These are phyloP conservation scores for Nadsonia starkeyi-henricii DNA, from an alignment of 1,139 yeast genomes.

Conservation along the genomic window DNA sequence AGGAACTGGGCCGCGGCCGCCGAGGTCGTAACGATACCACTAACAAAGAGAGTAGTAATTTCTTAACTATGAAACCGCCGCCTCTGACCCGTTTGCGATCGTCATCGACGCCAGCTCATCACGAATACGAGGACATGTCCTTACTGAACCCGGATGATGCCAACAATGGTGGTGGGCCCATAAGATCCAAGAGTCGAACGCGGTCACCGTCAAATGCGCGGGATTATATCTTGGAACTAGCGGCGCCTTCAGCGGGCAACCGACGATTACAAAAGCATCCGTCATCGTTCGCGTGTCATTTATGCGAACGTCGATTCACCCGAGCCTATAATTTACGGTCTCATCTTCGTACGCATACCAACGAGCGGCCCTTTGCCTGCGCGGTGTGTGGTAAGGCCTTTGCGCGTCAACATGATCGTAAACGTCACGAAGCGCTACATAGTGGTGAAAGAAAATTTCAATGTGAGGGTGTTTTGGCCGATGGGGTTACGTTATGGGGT, in stretches of 20 bases:
- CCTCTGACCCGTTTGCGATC: background rate
- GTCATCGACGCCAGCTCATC: background rate
- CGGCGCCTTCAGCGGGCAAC: slow-evolving; percentile 23
- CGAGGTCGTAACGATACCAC: too few relatives aligned
- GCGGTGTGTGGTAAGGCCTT: slow-evolving; percentile 83
- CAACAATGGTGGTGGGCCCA: background rate
- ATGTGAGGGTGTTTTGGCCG: slow-evolving; percentile 60
- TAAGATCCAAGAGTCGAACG: slow-evolving; percentile 1
- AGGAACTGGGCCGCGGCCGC: too few relatives aligned
- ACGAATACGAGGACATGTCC: too few relatives aligned
- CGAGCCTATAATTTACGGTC: slow-evolving; percentile 87
- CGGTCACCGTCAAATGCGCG: slow-evolving; percentile 17
- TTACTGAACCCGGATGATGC: too few relatives aligned
- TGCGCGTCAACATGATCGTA: slow-evolving; percentile 90
- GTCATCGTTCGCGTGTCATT: slow-evolving; percentile 64
- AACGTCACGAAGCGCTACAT: slow-evolving; percentile 87
- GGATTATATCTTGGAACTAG: slow-evolving; percentile 24
- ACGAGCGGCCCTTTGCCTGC: slow-evolving; percentile 84
- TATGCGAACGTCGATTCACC: slow-evolving; percentile 79
- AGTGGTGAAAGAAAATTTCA: slow-evolving; percentile 80
- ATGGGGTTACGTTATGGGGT: slow-evolving; percentile 60
- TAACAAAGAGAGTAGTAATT: too few relatives aligned
- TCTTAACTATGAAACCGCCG: too few relatives aligned
- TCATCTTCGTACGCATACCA: slow-evolving; percentile 85
- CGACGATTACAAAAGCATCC: slow-evolving; percentile 63